Base-by-base conservation (phyloP, 768 basidiomycete genomes). In the Russula compacta region DNA sequence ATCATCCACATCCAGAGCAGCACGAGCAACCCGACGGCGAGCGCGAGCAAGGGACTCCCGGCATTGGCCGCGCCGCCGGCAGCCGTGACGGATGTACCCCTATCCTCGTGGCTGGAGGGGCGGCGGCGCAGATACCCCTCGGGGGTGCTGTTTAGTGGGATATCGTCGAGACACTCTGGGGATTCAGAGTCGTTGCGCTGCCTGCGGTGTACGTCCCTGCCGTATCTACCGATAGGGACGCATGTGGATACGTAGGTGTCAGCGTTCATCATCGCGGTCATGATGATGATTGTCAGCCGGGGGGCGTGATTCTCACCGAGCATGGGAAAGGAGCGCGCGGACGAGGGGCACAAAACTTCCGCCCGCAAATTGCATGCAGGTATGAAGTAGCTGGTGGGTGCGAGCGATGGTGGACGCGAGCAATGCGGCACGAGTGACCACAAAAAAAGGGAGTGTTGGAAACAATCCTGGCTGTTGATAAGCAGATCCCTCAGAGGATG, bases 1-100 rank as follows among this genome's bases (percentile, higher is more conserved):
- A 54, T 19, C 3, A 53, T 8, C 50, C 56, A 58, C 21, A 44
- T 21, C 61, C 61, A 63, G 17, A 63, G 51, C 46, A 63, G 40
- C 2, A 46, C 39, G 10, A 58, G 21, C 3, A 49, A 15, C 24
- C 61, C 47, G 6, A 54, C 11, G 15, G 24, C n/a, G 14, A 63
- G 21, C 17, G 12, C 24, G 1, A 46, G 61, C 35, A 36, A 17
- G 4, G 46, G 17, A 42, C 33, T 14, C 15, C 1, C 6, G 39
- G 19, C 11, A 52, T 19, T 8, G 12, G 17, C 11, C 17, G 12
- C 38, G 6, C 6, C 24, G 15, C 11, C 24, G 17, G n/a, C 40
- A 10, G 21, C 19, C 42, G 36, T 35, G 7, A 44, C n/a, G n/a
- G n/a, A n/a, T n/a, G n/a, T n/a, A n/a, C n/a, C n/a, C n/a, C n/a